Evolutionary conservation across 2,329 filamentous ascomycete genomes (phyloP), one percentile per base, ranked within the genome.

Genomic region (Colletotrichum karsti): DNA sequence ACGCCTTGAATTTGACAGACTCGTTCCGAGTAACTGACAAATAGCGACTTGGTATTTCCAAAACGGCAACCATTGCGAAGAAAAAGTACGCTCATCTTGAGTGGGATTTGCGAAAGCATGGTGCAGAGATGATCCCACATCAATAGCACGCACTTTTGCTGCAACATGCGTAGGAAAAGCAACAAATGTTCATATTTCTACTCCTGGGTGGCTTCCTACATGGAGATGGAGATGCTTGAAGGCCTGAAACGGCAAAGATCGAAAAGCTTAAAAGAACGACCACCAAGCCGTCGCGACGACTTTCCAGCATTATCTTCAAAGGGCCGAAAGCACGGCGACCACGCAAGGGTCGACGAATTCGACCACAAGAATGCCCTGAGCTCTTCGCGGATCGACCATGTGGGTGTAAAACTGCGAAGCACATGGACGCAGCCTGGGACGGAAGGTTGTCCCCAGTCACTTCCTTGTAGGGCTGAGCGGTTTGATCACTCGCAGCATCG

Each of bases 271-370:
- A 57, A 51, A 15, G 15, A 18, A 63, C 59, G 22, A 20, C 58
- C n/a, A n/a, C n/a, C n/a, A n/a, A 15, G 42, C 7, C 39, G 37
- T 58, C 20, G 10, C 22, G 7, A 13, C 22, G 50, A 35, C 26
- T 35, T 26, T 39, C 13, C 9, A 30, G 41, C 9, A 24, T 26
- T 35, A 13, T 50, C 18, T 20, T 7, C 30, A 28, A 54, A 59
- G 44, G 54, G 44, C 51, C 28, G 22, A 54, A 24, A 41, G 37
- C 24, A 28, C 5, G 6, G 18, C 41, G 4, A 58, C 35, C 26
- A 62, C 64, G n/a, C n/a, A 46, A 61, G 67, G 42, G n/a, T 48
- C 61, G 20, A 56, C 46, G n/a, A n/a, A n/a, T n/a, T n/a, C n/a
- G n/a, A n/a, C n/a, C n/a, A n/a, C n/a, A n/a, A n/a, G n/a, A n/a